Percentiles rank a stretch among this genome's conserved stretches.
phyloP scores from a whole-genome alignment of 176 grass and related monocot species.

The Luzula sylvatica region DNA sequence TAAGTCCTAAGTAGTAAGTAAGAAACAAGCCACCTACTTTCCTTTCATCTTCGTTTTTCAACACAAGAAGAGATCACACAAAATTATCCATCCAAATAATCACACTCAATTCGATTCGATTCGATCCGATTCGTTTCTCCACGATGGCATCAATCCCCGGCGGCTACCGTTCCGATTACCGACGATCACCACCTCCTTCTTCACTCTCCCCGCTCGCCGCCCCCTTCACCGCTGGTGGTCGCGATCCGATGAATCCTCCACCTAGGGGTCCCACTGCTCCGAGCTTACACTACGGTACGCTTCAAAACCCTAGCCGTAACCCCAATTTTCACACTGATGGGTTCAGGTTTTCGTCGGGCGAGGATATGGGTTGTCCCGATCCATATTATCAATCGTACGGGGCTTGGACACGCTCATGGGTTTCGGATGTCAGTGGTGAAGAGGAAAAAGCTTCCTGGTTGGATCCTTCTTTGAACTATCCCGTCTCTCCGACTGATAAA shows the following conservation, averaged over 20 bases:
- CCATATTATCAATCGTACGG: slow-evolving; percentile 8
- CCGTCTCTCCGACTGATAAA: slow-evolving; percentile 7
- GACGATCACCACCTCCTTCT: slow-evolving; percentile 12
- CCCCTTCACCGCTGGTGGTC: slow-evolving; percentile 28
- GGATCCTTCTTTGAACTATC: slow-evolving; percentile 38
- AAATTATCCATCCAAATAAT: no score
- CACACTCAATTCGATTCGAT: no score
- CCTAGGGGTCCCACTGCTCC: slow-evolving; percentile 28
- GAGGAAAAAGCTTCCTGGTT: slow-evolving; percentile 38
- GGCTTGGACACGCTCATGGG: slow-evolving; percentile 3
- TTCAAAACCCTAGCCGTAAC: not conserved
- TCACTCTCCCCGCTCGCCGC: slow-evolving; percentile 24
- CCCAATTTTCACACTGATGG: not conserved
- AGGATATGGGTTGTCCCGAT: not conserved
- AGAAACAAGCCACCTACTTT: no score
- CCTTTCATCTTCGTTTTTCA: no score
- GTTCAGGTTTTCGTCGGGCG: not conserved
- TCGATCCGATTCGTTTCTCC: no score
- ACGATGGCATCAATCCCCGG: slow-evolving; percentile 5
- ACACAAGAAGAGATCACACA: no score
- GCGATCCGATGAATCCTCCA: slow-evolving; percentile 25
- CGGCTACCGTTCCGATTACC: slow-evolving; percentile 22
- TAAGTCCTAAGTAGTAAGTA: no score
- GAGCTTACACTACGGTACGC: slow-evolving; percentile 8
- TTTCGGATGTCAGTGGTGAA: not conserved